Conservation (phyloP, 2,329 filamentous ascomycete species). For the Fusarium solani-melongenae region DNA sequence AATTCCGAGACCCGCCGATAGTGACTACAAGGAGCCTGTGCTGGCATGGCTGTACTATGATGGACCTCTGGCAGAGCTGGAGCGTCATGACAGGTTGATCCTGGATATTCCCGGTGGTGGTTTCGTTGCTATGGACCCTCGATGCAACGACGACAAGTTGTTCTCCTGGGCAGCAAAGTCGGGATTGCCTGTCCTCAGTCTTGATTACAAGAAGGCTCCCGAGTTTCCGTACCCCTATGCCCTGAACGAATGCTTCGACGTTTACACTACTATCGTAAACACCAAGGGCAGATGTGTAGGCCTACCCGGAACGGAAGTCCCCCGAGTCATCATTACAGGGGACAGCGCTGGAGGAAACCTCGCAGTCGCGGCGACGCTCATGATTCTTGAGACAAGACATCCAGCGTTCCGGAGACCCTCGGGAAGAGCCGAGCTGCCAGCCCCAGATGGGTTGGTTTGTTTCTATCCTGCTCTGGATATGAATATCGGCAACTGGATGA, state of each 20-base stretch:
- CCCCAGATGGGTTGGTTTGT: slow-evolving; percentile 83
- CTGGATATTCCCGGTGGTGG: slow-evolving; percentile 94
- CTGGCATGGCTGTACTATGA: slow-evolving; percentile 95
- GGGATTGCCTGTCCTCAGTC: slow-evolving; percentile 86
- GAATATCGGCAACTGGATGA: slow-evolving; percentile 99
- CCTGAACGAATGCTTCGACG: slow-evolving; percentile 63
- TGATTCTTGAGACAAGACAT: slow-evolving; percentile 83
- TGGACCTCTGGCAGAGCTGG: slow-evolving; percentile 81
- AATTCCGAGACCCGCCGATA: slow-evolving; percentile 82
- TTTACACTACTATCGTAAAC: slow-evolving; percentile 52
- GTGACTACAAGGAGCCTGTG: slow-evolving; percentile 85
- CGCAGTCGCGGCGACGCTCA: slow-evolving; percentile 78
- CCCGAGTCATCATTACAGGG: slow-evolving; percentile 58
- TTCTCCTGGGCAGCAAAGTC: slow-evolving; percentile 92
- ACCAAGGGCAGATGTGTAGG: slow-evolving; percentile 56
- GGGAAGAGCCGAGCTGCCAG: slow-evolving; percentile 67
- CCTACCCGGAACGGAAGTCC: slow-evolving; percentile 53
- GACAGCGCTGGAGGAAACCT: slow-evolving; percentile 63
- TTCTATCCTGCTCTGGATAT: slow-evolving; percentile 94
- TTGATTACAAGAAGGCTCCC: slow-evolving; percentile 79
- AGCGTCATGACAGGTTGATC: slow-evolving; percentile 80
- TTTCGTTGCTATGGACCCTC: slow-evolving; percentile 96
- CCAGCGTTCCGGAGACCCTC: slow-evolving; percentile 48
- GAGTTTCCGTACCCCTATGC: slow-evolving; percentile 62
- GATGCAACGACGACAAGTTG: slow-evolving; percentile 93